Conservation (phyloP, 169 alveolate genomes). For the Plasmodium yoelii region DNA sequence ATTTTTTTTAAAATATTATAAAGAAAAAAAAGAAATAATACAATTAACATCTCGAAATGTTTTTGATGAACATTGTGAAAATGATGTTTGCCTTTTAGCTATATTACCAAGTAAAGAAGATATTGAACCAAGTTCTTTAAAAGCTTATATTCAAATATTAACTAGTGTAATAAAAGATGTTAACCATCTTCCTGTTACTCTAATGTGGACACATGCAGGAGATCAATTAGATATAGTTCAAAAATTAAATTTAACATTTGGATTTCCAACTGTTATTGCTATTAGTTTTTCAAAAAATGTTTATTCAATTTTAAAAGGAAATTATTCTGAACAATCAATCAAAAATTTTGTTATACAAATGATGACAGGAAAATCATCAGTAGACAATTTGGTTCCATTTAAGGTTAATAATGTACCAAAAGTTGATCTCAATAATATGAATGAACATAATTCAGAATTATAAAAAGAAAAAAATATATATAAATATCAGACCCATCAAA, state of each 20-base stretch:
- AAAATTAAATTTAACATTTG: conserved; percentile 89
- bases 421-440: conserved; percentile 1
- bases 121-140: conserved; percentile 87
- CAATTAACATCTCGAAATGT: conserved; percentile 79
- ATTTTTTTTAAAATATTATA: conserved; percentile 83
- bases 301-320: conserved; percentile 68
- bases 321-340: conserved; percentile 71
- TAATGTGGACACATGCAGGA: conserved; percentile 94
- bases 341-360: conserved; percentile 71
- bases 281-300: conserved; percentile 83
- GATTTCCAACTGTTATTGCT: conserved; percentile 94
- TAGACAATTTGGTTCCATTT: conserved; percentile 62
- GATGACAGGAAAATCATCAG: conserved; percentile 76
- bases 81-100: conserved; percentile 90
- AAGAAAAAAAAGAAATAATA: conserved; percentile 72
- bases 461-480: neutral
- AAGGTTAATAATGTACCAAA: conserved; percentile 50
- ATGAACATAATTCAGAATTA: conserved; percentile 39
- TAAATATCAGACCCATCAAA: neutral
- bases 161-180: conserved; percentile 85
- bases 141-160: conserved; percentile 84
- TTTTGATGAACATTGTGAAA: conserved; percentile 84
- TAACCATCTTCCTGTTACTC: conserved; percentile 88
- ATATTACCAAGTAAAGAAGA: conserved; percentile 94
- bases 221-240: conserved; percentile 91